A percentile compares a stretch with the other conserved stretches of the same genome.
These are phyloP conservation scores for Pseudozyma tsukubaensis DNA, from an alignment of 1,284 basidiomycete species.

Conservation along the genomic window DNA sequence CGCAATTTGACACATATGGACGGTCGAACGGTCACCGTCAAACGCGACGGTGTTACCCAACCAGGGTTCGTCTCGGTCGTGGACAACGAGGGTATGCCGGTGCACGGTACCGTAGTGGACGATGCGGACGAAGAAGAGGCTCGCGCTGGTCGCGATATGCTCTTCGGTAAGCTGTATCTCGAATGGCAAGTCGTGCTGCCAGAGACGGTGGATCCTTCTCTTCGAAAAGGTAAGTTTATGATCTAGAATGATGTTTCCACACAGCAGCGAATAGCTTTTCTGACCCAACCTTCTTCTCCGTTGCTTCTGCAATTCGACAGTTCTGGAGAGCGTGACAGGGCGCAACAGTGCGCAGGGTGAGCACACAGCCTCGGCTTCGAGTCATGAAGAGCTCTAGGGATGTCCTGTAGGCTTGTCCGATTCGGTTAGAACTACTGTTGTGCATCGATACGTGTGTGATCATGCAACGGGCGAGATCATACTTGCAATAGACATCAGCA, in stretches of 20 bases:
- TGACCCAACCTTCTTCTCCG: not conserved
- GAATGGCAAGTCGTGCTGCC: slow-evolving; percentile 64
- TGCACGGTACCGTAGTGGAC: slow-evolving; percentile 40
- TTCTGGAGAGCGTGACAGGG: slow-evolving; percentile 23
- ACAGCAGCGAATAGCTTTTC: not conserved
- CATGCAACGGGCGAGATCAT: not conserved
- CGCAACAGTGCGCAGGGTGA: not conserved
- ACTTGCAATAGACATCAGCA: slow-evolving; percentile 1
- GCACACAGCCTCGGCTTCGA: not conserved
- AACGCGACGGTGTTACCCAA: slow-evolving; percentile 59
- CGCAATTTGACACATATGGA: slow-evolving; percentile 63
- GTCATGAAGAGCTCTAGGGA: slow-evolving; percentile 22
- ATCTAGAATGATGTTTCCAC: no score
- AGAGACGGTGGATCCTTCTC: slow-evolving; percentile 47
- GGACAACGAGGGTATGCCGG: slow-evolving; percentile 63
- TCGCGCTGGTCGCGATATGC: slow-evolving; percentile 33
- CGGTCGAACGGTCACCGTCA: slow-evolving; percentile 54
- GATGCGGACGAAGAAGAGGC: slow-evolving; percentile 37
- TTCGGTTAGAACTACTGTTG: not conserved
- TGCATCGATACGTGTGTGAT: not conserved
- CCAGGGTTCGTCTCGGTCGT: slow-evolving; percentile 57
- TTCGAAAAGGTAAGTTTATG: slow-evolving; percentile 39
- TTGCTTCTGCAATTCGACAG: slow-evolving; percentile 4
- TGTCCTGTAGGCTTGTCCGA: not conserved
- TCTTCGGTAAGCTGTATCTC: slow-evolving; percentile 63